Evolutionary conservation across 2,329 filamentous ascomycete species (phyloP).

Genomic region (Colletotrichum spinosum): DNA sequence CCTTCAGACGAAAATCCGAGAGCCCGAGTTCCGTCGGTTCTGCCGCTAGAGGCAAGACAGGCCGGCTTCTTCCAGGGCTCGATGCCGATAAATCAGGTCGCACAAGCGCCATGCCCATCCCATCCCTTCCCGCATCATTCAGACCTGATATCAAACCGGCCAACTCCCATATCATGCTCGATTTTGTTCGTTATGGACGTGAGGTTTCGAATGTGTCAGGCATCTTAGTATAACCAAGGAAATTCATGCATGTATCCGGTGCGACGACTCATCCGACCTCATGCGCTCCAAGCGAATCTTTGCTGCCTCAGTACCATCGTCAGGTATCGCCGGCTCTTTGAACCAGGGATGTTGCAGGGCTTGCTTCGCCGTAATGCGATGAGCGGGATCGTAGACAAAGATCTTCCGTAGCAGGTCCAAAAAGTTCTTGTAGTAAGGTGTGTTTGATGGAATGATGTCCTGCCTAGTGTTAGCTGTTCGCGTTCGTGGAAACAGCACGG

Average conservation of each 20-base stretch:
- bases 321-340: constrained; percentile 70
- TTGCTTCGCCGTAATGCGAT: constrained; percentile 75
- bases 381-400: constrained; percentile 74
- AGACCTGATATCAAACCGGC: constrained; percentile 37
- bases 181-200: constrained; percentile 39
- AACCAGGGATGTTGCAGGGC: constrained; percentile 77
- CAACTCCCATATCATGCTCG: constrained; percentile 39
- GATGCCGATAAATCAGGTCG: constrained; percentile 32
- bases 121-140: constrained; percentile 33
- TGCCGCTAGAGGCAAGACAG: constrained; percentile 20
- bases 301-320: constrained; percentile 76
- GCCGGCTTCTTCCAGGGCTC: constrained; percentile 15
- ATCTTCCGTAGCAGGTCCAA: constrained; percentile 74
- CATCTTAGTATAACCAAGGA: constrained; percentile 22
- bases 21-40: constrained; percentile 26
- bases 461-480: constrained; percentile 46
- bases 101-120: constrained; percentile 34
- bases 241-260: constrained; percentile 35
- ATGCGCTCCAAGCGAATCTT: constrained; percentile 70
- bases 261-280: constrained; percentile 55
- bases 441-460: constrained; percentile 74
- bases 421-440: constrained; percentile 70
- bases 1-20: constrained; percentile 25
- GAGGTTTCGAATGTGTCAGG: constrained; percentile 24
- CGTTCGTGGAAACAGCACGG: background rate